These are phyloP conservation scores for Suillus bovinus DNA, from an alignment of 768 basidiomycete species.

Conservation along the genomic window DNA sequence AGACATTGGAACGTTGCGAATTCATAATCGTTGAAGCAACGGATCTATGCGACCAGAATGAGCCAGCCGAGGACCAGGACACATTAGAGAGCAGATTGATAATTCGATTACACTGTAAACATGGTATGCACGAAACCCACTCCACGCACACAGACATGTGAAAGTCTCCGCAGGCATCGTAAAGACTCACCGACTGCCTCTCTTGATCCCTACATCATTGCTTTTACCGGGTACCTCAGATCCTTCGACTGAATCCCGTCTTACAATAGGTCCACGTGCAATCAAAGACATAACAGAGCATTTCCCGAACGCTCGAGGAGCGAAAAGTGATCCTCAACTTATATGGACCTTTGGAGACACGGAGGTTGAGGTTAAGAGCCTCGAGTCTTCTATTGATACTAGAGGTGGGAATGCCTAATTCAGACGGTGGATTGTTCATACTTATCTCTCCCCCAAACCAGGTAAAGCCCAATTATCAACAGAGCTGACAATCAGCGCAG, in stretches of 20 bases:
- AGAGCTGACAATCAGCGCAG: slow-evolving; percentile 71
- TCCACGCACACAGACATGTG: slow-evolving; percentile 4
- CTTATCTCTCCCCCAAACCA: slow-evolving; percentile 26
- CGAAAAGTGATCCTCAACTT: slow-evolving; percentile 73
- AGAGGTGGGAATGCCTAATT: slow-evolving; percentile 46
- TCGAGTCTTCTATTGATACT: slow-evolving; percentile 63
- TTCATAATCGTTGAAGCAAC: slow-evolving; percentile 64
- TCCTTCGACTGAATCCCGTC: slow-evolving; percentile 54
- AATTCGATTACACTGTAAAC: slow-evolving; percentile 78
- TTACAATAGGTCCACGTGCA: slow-evolving; percentile 72
- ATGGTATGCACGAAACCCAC: slow-evolving; percentile 48
- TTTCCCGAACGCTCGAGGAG: slow-evolving; percentile 64
- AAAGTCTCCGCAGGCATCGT: slow-evolving; percentile 56
- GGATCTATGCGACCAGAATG: slow-evolving; percentile 21
- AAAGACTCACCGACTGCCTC: slow-evolving; percentile 75
- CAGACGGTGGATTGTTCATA: not conserved
- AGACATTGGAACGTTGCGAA: slow-evolving; percentile 75
- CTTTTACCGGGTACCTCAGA: slow-evolving; percentile 70
- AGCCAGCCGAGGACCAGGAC: slow-evolving; percentile 44
- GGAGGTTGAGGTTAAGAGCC: slow-evolving; percentile 69
- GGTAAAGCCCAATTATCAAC: slow-evolving; percentile 68
- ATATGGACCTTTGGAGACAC: slow-evolving; percentile 75
- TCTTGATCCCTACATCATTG: slow-evolving; percentile 57
- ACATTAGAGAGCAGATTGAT: slow-evolving; percentile 71
- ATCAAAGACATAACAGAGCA: slow-evolving; percentile 81